phyloP scores from a whole-genome alignment of 371 early-diverging fungal species.

The Rhizomucor pusillus region DNA sequence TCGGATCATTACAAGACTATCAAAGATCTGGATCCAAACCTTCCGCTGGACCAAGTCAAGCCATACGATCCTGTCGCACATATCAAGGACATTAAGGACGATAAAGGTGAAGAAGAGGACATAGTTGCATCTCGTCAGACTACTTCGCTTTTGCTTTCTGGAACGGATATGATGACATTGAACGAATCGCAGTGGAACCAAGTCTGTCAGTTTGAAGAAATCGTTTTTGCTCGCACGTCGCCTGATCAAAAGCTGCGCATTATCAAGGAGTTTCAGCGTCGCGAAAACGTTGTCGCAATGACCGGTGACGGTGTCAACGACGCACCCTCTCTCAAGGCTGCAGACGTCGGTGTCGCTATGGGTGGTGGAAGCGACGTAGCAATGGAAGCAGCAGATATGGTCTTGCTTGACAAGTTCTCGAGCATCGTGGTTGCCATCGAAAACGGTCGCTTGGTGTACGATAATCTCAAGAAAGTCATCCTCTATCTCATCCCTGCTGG shows the following conservation, averaged over 20 bases:
- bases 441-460: constrained; percentile 86
- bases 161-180: too few species aligned
- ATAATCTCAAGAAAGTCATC: constrained; percentile 92
- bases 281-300: constrained; percentile 69
- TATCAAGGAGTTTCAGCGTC: constrained; percentile 86
- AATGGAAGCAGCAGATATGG: constrained; percentile 89
- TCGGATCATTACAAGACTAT: too few species aligned
- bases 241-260: constrained; percentile 98
- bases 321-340: constrained; percentile 86
- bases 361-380: constrained; percentile 92
- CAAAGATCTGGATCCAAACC: too few species aligned
- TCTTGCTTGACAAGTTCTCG: constrained; percentile 83
- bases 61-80: too few species aligned
- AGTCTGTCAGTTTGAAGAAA: constrained; percentile 87
- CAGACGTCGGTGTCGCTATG: constrained; percentile 93
- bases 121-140: too few species aligned
- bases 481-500: too few species aligned
- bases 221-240: constrained; percentile 89
- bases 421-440: constrained; percentile 82
- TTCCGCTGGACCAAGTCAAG: too few species aligned
- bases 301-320: constrained; percentile 95
- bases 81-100: too few species aligned
- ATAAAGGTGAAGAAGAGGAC: too few species aligned
- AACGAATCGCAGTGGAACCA: constrained; percentile 67
- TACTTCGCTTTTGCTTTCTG: too few species aligned